These are phyloP conservation scores for Monilinia fructicola DNA, from an alignment of 2,329 filamentous ascomycete species.

Conservation along the genomic window DNA sequence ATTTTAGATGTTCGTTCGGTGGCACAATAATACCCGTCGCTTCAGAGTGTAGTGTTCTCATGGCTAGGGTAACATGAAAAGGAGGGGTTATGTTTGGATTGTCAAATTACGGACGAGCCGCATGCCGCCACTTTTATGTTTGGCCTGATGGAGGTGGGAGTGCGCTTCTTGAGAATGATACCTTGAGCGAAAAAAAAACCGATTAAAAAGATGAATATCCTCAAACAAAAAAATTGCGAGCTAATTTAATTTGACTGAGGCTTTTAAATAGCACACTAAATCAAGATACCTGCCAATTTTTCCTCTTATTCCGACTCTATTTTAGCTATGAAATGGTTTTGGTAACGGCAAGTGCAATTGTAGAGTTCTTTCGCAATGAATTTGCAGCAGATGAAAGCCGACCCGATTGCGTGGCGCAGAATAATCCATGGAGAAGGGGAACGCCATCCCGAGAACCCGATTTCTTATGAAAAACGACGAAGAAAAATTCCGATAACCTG, in stretches of 20 bases:
- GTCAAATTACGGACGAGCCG: too few relatives aligned
- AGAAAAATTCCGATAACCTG: background rate
- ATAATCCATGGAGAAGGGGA: background rate
- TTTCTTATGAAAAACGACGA: background rate
- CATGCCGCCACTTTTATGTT: background rate
- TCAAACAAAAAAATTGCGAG: background rate
- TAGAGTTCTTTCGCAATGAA: too few relatives aligned
- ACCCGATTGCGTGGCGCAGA: background rate
- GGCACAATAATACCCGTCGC: background rate
- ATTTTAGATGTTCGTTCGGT: too few relatives aligned
- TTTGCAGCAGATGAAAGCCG: too few relatives aligned
- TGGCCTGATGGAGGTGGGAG: too few relatives aligned
- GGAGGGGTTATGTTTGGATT: background rate
- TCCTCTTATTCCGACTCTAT: background rate
- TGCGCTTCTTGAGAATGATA: background rate
- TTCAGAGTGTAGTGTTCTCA: background rate
- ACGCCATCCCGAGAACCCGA: background rate
- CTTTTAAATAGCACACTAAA: fast-evolving
- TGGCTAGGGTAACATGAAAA: background rate
- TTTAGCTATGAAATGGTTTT: background rate
- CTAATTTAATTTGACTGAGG: background rate
- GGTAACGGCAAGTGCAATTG: too few relatives aligned
- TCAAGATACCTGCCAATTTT: background rate
- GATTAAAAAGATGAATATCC: background rate
- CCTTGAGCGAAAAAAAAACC: background rate